Percentiles rank a stretch among this genome's conserved stretches.
These are phyloP conservation scores for Eimeria praecox DNA, from an alignment of 169 alveolate species.

Conservation along the genomic window DNA sequence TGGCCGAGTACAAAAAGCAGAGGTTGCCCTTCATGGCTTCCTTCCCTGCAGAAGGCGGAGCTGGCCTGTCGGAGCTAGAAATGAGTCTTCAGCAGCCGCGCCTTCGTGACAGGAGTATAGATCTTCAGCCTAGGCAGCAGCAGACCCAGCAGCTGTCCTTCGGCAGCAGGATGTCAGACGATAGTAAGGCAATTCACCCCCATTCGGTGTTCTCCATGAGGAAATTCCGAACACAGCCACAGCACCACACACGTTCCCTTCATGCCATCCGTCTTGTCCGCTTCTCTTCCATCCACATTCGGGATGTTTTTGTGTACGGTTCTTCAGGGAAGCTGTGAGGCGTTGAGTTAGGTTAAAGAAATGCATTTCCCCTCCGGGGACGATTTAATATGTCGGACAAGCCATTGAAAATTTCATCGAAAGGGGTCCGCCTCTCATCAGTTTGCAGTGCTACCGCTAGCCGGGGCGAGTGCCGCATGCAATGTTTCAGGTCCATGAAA, in stretches of 20 bases:
- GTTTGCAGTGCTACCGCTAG: slow-evolving; percentile 26
- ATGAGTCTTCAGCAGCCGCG: slow-evolving; percentile 14
- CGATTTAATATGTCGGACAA: slow-evolving; percentile 5
- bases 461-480: slow-evolving; percentile 22
- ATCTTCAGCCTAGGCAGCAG: slow-evolving; percentile 44
- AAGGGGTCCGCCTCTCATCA: background rate
- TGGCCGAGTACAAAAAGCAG: slow-evolving; percentile 65
- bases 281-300: background rate
- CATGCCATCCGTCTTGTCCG: background rate
- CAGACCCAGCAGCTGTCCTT: slow-evolving; percentile 48
- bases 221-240: background rate
- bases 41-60: slow-evolving; percentile 41
- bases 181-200: background rate
- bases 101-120: background rate
- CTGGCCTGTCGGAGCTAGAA: slow-evolving; percentile 23
- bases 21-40: slow-evolving; percentile 48
- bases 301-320: background rate
- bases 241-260: background rate
- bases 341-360: background rate
- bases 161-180: slow-evolving; percentile 53
- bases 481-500: background rate
- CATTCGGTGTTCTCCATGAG: background rate
- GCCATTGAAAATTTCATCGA: slow-evolving; percentile 35
- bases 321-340: slow-evolving; percentile 39
- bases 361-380: background rate